Base-by-base conservation (phyloP, 2,329 filamentous ascomycete species). In the Botrytis porri region DNA sequence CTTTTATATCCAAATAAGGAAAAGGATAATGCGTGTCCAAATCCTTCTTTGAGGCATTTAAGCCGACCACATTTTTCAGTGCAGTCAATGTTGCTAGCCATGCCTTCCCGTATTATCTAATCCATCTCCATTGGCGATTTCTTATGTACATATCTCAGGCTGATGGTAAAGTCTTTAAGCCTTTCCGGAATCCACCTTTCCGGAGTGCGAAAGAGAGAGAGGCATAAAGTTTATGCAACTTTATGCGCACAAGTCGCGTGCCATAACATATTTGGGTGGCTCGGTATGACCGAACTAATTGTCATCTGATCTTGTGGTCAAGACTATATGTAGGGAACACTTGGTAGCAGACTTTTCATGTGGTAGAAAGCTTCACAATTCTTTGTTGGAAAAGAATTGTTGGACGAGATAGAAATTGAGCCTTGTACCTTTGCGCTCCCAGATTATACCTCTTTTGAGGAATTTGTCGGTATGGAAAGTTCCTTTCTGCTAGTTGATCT, bases 21-120 rank as follows among this genome's bases (percentile, higher is more conserved):
- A 51, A 66, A 35, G 8, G 12, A 39, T 54, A 20, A 39, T 25
- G 35, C 25, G 37, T 41, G 5, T 39, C 25, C 37, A 62, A 37
- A 41, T 62, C 25, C 37, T 18, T 45, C 14, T 10, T 18, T 66
- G 64, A 66, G 64, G 64, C 45, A 66, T 54, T 66, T 66, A 54
- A 35, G 16, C 32, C 64, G 25, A 51, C 63, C 43, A 32, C 14
- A 39, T 51, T 51, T 29, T 51, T 14, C 22, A n/a, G n/a, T 18
- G n/a, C 6, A 29, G 43, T n/a, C 9, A 37, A 65, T 51, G 32
- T 35, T 65, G 22, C 43, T 35, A 45, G 43, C 63, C 29, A 51
- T 65, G n/a, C 63, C 43, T 51, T 48, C 32, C 43, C 63, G 20
- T 48, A n/a, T 29, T 54, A 54, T 6, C 64, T 22, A 39, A 65